Percentiles rank a stretch among this genome's conserved stretches.
These are phyloP conservation scores for Alternaria sp. DNA, from an alignment of 2,329 filamentous ascomycete genomes.

Conservation along the genomic window DNA sequence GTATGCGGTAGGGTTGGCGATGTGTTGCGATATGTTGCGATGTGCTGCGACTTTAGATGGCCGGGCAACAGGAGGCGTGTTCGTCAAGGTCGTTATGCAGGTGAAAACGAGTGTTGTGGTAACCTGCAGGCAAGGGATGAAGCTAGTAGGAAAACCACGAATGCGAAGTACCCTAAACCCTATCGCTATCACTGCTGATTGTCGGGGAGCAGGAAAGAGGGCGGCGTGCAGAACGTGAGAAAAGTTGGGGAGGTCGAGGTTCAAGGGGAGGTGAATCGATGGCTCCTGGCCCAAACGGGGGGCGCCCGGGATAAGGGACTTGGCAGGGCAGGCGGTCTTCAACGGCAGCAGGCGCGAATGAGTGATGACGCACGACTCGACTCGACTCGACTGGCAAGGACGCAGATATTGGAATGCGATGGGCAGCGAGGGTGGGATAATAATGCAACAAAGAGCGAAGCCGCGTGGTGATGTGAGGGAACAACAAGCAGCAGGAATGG, in stretches of 20 bases:
- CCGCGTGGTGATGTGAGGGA: neutral
- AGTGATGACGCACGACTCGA: slow-evolving; percentile 10
- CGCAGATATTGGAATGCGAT: neutral
- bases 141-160: slow-evolving; percentile 32
- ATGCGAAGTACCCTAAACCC: slow-evolving; percentile 2
- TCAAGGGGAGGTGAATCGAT: slow-evolving; percentile 20
- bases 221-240: slow-evolving; percentile 9
- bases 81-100: slow-evolving; percentile 19
- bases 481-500: neutral
- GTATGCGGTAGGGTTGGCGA: slow-evolving; percentile 34
- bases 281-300: slow-evolving; percentile 32
- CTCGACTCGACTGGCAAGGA: neutral
- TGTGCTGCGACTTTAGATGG: neutral
- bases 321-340: slow-evolving; percentile 28
- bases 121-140: slow-evolving; percentile 13
- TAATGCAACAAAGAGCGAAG: slow-evolving; percentile 5
- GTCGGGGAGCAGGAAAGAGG: slow-evolving; percentile 26
- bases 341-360: slow-evolving; percentile 21
- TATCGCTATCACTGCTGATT: slow-evolving; percentile 33
- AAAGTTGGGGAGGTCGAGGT: slow-evolving; percentile 9
- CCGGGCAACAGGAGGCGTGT: neutral
- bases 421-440: neutral
- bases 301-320: slow-evolving; percentile 22
- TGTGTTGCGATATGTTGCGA: neutral
- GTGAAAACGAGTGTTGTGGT: slow-evolving; percentile 36